Evolutionary conservation across 2,329 filamentous ascomycete genomes (phyloP).

Genomic region (Alternaria arborescens): DNA sequence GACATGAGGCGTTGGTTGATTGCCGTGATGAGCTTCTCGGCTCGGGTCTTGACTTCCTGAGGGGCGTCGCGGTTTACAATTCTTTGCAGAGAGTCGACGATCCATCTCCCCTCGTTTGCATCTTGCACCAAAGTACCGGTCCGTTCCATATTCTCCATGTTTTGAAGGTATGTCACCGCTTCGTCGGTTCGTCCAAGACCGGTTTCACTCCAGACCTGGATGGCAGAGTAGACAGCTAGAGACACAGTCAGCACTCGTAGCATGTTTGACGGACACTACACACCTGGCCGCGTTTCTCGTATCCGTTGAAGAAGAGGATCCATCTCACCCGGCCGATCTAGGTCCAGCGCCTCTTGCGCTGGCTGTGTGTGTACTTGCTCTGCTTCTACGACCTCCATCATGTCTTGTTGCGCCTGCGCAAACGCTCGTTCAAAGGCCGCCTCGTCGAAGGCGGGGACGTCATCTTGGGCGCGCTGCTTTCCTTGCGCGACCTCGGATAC

Average conservation of each 20-base stretch:
- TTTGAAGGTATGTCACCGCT: conserved; percentile 36
- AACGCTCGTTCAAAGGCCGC: conserved; percentile 66
- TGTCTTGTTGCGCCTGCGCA: conserved; percentile 56
- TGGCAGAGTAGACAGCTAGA: conserved; percentile 43
- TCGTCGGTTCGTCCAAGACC: conserved; percentile 39
- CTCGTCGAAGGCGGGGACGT: conserved; percentile 59
- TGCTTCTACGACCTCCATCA: conserved; percentile 37
- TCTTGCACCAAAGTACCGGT: conserved; percentile 39
- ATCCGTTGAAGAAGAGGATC: conserved; percentile 45
- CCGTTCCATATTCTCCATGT: conserved; percentile 36
- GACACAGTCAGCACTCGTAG: conserved; percentile 23
- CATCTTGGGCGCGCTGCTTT: conserved; percentile 46
- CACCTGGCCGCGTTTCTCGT: conserved; percentile 46
- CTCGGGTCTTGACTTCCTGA: conserved; percentile 35
- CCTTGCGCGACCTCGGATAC: conserved; percentile 42
- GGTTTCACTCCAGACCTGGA: conserved; percentile 46
- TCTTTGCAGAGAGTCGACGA: conserved; percentile 43
- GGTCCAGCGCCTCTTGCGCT: conserved; percentile 26
- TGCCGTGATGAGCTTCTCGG: conserved; percentile 37
- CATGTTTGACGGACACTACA: conserved; percentile 29
- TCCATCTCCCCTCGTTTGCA: conserved; percentile 45
- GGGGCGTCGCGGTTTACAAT: conserved; percentile 38
- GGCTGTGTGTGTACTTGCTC: conserved; percentile 26
- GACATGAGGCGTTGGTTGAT: conserved; percentile 51
- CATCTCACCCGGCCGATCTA: conserved; percentile 36